phyloP scores from a whole-genome alignment of 768 basidiomycete species.

The Ephemerocybe angulata region DNA sequence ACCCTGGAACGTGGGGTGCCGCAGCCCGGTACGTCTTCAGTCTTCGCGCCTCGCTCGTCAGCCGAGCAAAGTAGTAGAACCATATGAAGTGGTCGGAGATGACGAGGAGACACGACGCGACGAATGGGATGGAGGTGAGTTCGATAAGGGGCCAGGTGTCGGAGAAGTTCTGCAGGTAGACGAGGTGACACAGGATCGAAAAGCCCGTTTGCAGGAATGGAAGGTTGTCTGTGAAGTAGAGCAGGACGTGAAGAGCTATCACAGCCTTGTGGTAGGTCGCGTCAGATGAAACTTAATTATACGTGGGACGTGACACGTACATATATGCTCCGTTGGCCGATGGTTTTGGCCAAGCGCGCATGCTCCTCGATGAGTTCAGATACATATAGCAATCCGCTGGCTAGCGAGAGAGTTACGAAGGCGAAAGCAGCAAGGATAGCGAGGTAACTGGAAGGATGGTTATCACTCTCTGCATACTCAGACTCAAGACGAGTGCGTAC shows the following conservation, averaged over 20 bases:
- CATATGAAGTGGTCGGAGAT: conserved; percentile 90
- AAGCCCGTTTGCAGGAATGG: conserved; percentile 73
- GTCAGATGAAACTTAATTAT: too few species aligned
- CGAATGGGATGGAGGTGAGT: conserved; percentile 77
- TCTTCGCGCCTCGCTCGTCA: conserved; percentile 62
- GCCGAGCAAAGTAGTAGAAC: conserved; percentile 90
- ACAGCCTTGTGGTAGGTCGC: conserved; percentile 64
- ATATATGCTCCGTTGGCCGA: conserved; percentile 86
- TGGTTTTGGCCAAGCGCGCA: conserved; percentile 70
- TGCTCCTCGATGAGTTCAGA: conserved; percentile 97
- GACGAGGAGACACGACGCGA: conserved; percentile 82
- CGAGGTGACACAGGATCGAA: conserved; percentile 77
- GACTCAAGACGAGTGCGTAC: conserved; percentile 28
- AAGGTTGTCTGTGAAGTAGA: conserved; percentile 78
- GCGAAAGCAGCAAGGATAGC: conserved; percentile 75
- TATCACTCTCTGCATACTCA: conserved; percentile 3
- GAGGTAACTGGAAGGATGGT: conserved; percentile 52
- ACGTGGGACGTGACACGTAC: conserved; percentile 51
- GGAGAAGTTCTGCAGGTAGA: conserved; percentile 94
- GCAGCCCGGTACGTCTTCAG: conserved; percentile 44
- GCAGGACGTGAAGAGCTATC: conserved; percentile 69
- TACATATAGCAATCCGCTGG: conserved; percentile 89
- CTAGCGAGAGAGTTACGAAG: conserved; percentile 90
- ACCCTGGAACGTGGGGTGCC: conserved; percentile 39
- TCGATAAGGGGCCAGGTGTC: conserved; percentile 89